A percentile compares a stretch with the other conserved stretches of the same genome.
Evolutionary conservation across 352 stramenopile genomes (phyloP).

Genomic region (Saprolegnia diclina): DNA sequence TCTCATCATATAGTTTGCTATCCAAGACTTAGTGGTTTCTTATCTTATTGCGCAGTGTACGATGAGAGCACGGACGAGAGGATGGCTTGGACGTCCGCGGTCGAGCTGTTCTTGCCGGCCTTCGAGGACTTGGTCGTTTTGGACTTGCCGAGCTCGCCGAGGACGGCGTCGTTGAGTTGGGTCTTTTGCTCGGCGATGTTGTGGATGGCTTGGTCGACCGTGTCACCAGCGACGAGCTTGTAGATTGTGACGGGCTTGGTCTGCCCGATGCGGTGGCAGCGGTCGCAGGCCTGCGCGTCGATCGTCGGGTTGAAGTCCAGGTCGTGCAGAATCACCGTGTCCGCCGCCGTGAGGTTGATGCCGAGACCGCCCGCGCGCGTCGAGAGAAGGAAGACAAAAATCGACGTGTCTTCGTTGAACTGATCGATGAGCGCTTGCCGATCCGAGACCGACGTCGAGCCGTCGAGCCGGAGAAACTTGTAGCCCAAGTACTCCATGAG

Average conservation of each 20-base stretch:
- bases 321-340: constrained; percentile 86
- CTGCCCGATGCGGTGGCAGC: constrained; percentile 88
- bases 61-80: constrained; percentile 68
- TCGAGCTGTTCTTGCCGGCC: background rate
- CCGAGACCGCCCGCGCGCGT: constrained; percentile 96
- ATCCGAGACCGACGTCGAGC: constrained; percentile 63
- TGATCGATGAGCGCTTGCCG: constrained; percentile 77
- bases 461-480: constrained; percentile 73
- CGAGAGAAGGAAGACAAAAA: constrained; percentile 97
- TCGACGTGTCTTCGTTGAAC: constrained; percentile 84
- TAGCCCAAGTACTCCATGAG: constrained; percentile 72
- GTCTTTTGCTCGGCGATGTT: constrained; percentile 79
- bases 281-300: constrained; percentile 84
- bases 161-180: constrained; percentile 79
- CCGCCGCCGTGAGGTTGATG: constrained; percentile 95
- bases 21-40: no score
- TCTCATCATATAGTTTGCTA: background rate
- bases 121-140: constrained; percentile 23
- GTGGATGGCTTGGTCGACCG: constrained; percentile 90
- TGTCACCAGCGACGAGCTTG: constrained; percentile 87
- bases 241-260: constrained; percentile 88
- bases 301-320: constrained; percentile 83
- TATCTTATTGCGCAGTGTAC: constrained; percentile 32
- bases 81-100: constrained; percentile 50
- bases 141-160: constrained; percentile 53